These are phyloP conservation scores for Dillenia suffruticosa DNA, from an alignment of 164 flowering plant species.

Conservation along the genomic window DNA sequence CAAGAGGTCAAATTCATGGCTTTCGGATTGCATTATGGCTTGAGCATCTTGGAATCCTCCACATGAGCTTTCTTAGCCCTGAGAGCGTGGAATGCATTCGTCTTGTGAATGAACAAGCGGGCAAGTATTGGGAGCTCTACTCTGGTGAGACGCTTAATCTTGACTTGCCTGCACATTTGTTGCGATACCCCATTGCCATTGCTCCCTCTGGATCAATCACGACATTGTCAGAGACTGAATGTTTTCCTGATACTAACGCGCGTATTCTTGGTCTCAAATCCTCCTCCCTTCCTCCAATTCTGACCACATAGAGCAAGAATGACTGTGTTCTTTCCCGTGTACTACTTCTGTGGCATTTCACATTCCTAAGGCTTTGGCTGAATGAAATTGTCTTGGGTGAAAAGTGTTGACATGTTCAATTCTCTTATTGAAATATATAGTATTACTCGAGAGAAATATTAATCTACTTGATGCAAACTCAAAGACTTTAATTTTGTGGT, in stretches of 20 bases:
- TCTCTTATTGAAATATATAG: too few relatives aligned
- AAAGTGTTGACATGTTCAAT: too few relatives aligned
- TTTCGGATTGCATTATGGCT: conserved; percentile 62
- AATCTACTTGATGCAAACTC: too few relatives aligned
- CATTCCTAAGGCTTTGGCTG: not conserved
- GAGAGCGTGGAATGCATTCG: conserved; percentile 37
- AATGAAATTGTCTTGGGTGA: too few relatives aligned
- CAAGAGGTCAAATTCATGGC: conserved; percentile 46
- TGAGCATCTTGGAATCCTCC: conserved; percentile 41
- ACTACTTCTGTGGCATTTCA: conserved; percentile 4
- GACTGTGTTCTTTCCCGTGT: not conserved
- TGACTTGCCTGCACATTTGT: conserved; percentile 54
- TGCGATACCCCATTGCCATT: conserved; percentile 51
- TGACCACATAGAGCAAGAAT: conserved; percentile 41
- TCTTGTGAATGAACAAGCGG: conserved; percentile 36
- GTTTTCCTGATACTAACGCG: conserved; percentile 67
- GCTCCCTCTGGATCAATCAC: conserved; percentile 23
- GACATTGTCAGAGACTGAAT: conserved; percentile 24
- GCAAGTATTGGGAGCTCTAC: conserved; percentile 42
- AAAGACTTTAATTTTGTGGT: too few relatives aligned
- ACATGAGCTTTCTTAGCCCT: conserved; percentile 26
- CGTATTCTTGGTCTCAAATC: conserved; percentile 41
- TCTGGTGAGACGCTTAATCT: conserved; percentile 13
- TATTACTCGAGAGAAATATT: too few relatives aligned
- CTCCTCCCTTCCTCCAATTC: conserved; percentile 42